A percentile compares a stretch with the other conserved stretches of the same genome.
These are phyloP conservation scores for Termitomyces sp. DNA, from an alignment of 1,284 basidiomycete genomes.

Conservation along the genomic window DNA sequence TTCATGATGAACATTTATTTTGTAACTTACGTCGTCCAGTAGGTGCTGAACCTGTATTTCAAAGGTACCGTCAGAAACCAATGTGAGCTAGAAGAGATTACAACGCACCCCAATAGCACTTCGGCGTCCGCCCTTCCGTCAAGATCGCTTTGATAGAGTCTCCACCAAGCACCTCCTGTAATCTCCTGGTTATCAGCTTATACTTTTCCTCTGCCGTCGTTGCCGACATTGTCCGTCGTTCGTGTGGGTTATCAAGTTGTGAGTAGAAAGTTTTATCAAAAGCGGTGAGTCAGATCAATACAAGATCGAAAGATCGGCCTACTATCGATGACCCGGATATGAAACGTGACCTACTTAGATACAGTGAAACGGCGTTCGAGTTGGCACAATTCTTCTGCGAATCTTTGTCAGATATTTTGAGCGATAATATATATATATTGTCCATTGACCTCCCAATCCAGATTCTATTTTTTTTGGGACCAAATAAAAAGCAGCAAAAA, in stretches of 20 bases:
- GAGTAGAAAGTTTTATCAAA: constrained; percentile 3
- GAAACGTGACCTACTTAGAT: too few species aligned
- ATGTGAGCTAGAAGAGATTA: neutral
- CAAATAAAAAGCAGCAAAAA: too few species aligned
- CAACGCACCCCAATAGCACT: constrained; percentile 85
- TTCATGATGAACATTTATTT: neutral
- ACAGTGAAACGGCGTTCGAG: too few species aligned
- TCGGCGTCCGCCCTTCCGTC: constrained; percentile 70
- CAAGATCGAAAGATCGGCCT: neutral
- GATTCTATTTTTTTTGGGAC: too few species aligned
- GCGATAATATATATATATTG: too few species aligned
- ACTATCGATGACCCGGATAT: too few species aligned
- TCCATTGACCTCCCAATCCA: too few species aligned
- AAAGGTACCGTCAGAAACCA: constrained; percentile 9
- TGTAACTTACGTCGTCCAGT: constrained; percentile 82
- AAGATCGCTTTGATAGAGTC: constrained; percentile 83
- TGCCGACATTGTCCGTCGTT: constrained; percentile 16
- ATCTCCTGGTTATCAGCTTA: constrained; percentile 80
- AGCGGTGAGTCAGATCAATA: constrained; percentile 11
- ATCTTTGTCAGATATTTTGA: too few species aligned
- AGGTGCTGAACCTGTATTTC: constrained; percentile 74
- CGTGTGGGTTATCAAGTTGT: neutral
- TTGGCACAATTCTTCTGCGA: too few species aligned
- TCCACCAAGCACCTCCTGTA: constrained; percentile 87
- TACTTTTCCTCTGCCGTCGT: constrained; percentile 58